Conservation (phyloP, 768 basidiomycete species). For the Flagelloscypha sp. region DNA sequence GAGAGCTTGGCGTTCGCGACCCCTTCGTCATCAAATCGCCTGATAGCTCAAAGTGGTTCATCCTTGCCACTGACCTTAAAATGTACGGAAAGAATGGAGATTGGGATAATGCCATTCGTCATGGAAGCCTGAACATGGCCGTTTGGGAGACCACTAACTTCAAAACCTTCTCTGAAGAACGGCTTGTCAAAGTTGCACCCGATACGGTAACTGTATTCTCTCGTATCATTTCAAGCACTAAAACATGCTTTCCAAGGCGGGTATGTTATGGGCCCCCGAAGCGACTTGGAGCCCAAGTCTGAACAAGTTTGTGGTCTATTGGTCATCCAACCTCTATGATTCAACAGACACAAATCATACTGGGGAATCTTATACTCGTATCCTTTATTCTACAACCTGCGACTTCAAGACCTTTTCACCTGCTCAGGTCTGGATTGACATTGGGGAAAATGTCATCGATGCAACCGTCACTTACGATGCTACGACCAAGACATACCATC, state of each 20-base stretch:
- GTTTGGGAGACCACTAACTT: slow-evolving; percentile 14
- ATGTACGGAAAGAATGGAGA: slow-evolving; percentile 11
- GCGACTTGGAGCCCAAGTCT: slow-evolving; percentile 10
- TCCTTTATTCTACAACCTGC: slow-evolving; percentile 12
- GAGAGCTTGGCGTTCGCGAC: slow-evolving; percentile 12
- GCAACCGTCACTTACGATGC: slow-evolving; percentile 13
- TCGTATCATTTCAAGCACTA: too few relatives aligned
- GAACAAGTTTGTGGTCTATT: slow-evolving; percentile 13
- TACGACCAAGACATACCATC: slow-evolving; percentile 11
- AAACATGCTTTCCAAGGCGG: too few relatives aligned
- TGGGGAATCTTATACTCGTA: slow-evolving; percentile 8
- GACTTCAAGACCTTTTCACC: slow-evolving; percentile 15
- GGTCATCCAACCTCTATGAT: slow-evolving; percentile 12
- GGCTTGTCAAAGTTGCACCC: slow-evolving; percentile 13
- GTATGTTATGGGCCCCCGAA: slow-evolving; percentile 15
- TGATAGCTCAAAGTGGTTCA: slow-evolving; percentile 11
- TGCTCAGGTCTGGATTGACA: slow-evolving; percentile 14
- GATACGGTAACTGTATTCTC: slow-evolving; percentile 5
- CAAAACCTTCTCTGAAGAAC: slow-evolving; percentile 11
- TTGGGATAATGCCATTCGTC: slow-evolving; percentile 10
- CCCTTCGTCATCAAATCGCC: slow-evolving; percentile 14
- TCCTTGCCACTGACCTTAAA: slow-evolving; percentile 14
- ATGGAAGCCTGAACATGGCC: slow-evolving; percentile 11
- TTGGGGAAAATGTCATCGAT: slow-evolving; percentile 10
- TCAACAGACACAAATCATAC: slow-evolving; percentile 11